Evolutionary conservation across 108 stramenopile species (phyloP).

Genomic region (Cyclotella kingstonii): DNA sequence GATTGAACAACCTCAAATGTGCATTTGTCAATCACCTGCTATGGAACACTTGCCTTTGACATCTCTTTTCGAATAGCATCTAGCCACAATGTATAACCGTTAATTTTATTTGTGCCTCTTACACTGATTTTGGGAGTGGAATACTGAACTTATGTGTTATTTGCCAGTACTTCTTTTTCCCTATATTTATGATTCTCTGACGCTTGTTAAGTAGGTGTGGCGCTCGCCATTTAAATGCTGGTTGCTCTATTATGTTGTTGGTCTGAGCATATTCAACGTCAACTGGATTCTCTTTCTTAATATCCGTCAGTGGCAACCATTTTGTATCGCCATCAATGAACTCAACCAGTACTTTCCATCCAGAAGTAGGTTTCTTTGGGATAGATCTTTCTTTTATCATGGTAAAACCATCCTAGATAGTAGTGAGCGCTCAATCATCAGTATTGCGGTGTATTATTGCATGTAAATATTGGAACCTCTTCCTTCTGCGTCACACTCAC

Average conservation of each 20-base stretch:
- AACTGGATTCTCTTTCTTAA: conserved; percentile 32
- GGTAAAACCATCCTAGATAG: not conserved
- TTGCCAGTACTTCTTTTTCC: conserved; percentile 19
- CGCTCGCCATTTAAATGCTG: conserved; percentile 60
- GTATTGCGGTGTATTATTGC: conserved; percentile 37
- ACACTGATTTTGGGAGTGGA: too few species aligned
- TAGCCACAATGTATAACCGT: too few species aligned
- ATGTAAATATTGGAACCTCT: conserved; percentile 1
- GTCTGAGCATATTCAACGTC: conserved; percentile 31
- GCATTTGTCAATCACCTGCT: too few species aligned
- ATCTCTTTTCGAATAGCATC: too few species aligned
- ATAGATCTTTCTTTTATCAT: not conserved
- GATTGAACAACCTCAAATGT: not conserved
- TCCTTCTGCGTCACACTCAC: conserved; percentile 38
- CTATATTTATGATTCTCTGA: conserved; percentile 25
- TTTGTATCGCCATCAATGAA: conserved; percentile 17
- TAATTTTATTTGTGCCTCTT: too few species aligned
- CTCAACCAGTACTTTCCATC: conserved; percentile 31
- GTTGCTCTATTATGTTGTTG: conserved; percentile 21
- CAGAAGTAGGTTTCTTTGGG: conserved; percentile 6
- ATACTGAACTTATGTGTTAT: too few species aligned
- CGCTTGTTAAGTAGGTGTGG: conserved; percentile 9
- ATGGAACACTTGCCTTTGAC: too few species aligned
- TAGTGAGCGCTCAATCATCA: conserved; percentile 1
- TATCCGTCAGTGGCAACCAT: conserved; percentile 1